Base-by-base conservation (phyloP, 306 rosid species). In the Coriaria nepalensis region DNA sequence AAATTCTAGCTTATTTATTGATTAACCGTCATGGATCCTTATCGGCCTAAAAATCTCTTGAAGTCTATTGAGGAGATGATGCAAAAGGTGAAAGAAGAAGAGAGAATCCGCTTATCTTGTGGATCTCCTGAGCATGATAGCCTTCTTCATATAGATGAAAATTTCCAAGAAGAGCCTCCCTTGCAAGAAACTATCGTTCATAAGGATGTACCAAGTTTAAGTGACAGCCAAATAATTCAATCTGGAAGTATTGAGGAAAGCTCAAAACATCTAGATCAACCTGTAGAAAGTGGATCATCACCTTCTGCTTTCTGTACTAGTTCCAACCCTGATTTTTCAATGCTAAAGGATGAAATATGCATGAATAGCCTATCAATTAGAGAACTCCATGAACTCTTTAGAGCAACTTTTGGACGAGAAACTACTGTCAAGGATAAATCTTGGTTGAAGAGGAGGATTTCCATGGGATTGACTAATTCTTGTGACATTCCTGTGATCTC, bases 371-470 rank as follows among this genome's bases (percentile, higher is more conserved):
- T 92, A 29, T 92, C 96, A 63, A 82, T 75, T 56, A 79, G 75
- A 70, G 98, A 92, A 64, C 98, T 90, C 47, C 98, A 79, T 57
- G 93, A 79, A 61, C 73, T 80, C 48, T 92, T 90, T 43, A 80
- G 61, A 71, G 94, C 85, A 49, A 77, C 93, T 40, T 90, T 90
- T 85, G 87, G 96, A 44, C 78, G 98, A 68, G 80, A 79, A 68
- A 85, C 96, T 65, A 85, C 86, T 33, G 96, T 92, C 54, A 85
- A 85, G 67, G 98, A 92, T 68, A 92, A 85, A 68, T 62, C 62
- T 50, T 85, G 98, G 98, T 78, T 90, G 54, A 90, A 75, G 72
- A 79, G 94, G 73, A 85, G 98, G 78, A 85, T 90, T 63, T 57
- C 86, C 59, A 90, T 85, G 94, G 88, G 93, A 65, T 75, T 92